phyloP scores from a whole-genome alignment of 225 moss, liverwort and hornwort species.

The Polytrichum formosum region DNA sequence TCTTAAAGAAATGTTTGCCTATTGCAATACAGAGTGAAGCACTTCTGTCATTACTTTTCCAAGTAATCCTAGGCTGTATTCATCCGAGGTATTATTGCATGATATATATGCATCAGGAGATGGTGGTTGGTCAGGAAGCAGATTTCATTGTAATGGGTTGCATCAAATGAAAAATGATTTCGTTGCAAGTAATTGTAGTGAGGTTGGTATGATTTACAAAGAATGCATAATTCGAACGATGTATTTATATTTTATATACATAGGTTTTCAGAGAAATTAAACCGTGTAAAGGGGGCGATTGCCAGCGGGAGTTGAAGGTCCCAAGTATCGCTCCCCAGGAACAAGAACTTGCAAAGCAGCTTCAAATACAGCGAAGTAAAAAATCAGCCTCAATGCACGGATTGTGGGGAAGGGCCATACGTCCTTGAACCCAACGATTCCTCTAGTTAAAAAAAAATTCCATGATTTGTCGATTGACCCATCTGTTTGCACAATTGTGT shows the following conservation, averaged over 20 bases:
- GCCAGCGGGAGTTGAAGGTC: slow-evolving; percentile 64
- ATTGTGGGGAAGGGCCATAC: slow-evolving; percentile 46
- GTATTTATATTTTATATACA: not conserved
- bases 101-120: too few relatives aligned
- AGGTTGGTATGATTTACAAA: too few relatives aligned
- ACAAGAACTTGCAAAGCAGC: slow-evolving; percentile 40
- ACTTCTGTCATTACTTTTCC: too few relatives aligned
- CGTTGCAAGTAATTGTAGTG: too few relatives aligned
- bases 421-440: slow-evolving; percentile 29
- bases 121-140: too few relatives aligned
- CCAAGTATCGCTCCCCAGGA: slow-evolving; percentile 57
- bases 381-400: slow-evolving; percentile 44
- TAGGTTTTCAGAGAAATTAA: slow-evolving; percentile 5
- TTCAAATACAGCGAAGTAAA: slow-evolving; percentile 48
- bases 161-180: too few relatives aligned
- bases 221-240: too few relatives aligned
- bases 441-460: slow-evolving; percentile 33
- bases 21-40: too few relatives aligned
- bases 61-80: too few relatives aligned
- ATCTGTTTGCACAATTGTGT: slow-evolving; percentile 52
- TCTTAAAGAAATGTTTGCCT: too few relatives aligned
- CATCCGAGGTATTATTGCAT: too few relatives aligned
- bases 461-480: slow-evolving; percentile 56
- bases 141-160: too few relatives aligned
- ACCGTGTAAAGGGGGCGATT: slow-evolving; percentile 73